Evolutionary conservation across 1,284 basidiomycete genomes (phyloP), one percentile per base, ranked within the genome.

Genomic region (Exobasidium rhododendri): DNA sequence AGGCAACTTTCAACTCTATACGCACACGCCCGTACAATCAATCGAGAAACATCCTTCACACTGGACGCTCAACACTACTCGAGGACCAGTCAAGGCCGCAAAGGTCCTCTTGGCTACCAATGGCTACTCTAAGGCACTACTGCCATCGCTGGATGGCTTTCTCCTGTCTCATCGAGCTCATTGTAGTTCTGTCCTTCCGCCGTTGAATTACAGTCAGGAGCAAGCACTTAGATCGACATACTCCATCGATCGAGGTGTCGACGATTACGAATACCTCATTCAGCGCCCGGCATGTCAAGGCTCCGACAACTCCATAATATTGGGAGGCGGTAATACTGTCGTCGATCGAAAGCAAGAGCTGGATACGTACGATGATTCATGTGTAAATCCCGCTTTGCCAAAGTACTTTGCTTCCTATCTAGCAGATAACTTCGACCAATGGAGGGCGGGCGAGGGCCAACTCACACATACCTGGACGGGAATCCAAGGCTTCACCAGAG

Each of bases 201-300:
- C 58, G 13, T 13, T 29, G 17, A 31, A 24, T 31, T 60, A 55
- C 31, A 45, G 4, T n/a, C 3, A 7, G 20, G 57, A 53, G 11
- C 32, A 40, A 26, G 7, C 50, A 13, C 50, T 60, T 3, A 29
- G 35, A 5, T 28, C 20, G 13, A 60, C 58, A 17, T 58, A 14
- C 44, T 60, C 58, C 10, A 58, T 60, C 22, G 53, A 14, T 2
- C 22, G 24, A 24, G 24, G 14, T 14, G 28, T n/a, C 14, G 20
- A 17, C 11, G 58, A 60, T 54, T 60, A 53, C 50, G 58, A 60
- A 29, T 60, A 60, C 30, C 53, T 60, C 57, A 35, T 35, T 4
- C 58, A 60, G 20, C 52, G 50, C 2, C 58, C 58, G 7, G 11
- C 10, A n/a, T 24, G 30, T 2, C 11, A 22, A 14, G 47, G 57